Evolutionary conservation across 768 basidiomycete genomes (phyloP).

Genomic region (Podaxis mareebaensis): DNA sequence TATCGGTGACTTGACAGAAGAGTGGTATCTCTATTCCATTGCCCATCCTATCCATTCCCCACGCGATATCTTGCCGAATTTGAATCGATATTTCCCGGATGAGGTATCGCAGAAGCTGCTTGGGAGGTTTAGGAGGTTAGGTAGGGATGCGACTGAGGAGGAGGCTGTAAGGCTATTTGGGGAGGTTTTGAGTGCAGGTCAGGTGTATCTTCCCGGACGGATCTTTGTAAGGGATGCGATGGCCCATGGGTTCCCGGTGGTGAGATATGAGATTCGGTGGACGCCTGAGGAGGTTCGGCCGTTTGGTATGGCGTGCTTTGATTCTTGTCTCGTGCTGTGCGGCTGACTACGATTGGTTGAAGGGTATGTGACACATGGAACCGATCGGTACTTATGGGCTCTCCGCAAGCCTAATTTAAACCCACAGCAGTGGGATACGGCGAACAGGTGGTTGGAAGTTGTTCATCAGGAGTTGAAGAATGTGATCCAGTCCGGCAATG

Average conservation of each 20-base stretch:
- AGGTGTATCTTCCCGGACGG: constrained; percentile 69
- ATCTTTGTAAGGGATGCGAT: constrained; percentile 62
- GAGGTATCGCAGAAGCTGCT: constrained; percentile 48
- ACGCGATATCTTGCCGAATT: constrained; percentile 54
- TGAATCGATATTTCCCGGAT: constrained; percentile 60
- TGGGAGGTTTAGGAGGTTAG: constrained; percentile 40
- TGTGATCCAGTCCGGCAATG: constrained; percentile 18
- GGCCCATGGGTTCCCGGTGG: constrained; percentile 56
- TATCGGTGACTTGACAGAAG: constrained; percentile 70
- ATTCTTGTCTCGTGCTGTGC: background rate
- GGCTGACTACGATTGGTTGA: background rate
- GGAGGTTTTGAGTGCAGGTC: constrained; percentile 57
- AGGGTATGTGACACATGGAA: constrained; percentile 75
- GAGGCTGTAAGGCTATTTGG: constrained; percentile 54
- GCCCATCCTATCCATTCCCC: constrained; percentile 55
- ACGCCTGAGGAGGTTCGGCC: constrained; percentile 60
- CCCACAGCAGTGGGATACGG: constrained; percentile 44
- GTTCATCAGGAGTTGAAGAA: constrained; percentile 44
- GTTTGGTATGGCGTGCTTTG: constrained; percentile 40
- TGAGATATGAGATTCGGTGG: constrained; percentile 72
- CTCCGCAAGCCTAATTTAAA: constrained; percentile 52
- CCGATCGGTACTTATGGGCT: constrained; percentile 65
- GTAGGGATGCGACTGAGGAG: constrained; percentile 39
- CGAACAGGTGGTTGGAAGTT: constrained; percentile 55
- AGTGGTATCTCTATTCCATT: constrained; percentile 79